Evolutionary conservation across 2,329 filamentous ascomycete genomes (phyloP).

Genomic region (Coniochaeta ligniaria): DNA sequence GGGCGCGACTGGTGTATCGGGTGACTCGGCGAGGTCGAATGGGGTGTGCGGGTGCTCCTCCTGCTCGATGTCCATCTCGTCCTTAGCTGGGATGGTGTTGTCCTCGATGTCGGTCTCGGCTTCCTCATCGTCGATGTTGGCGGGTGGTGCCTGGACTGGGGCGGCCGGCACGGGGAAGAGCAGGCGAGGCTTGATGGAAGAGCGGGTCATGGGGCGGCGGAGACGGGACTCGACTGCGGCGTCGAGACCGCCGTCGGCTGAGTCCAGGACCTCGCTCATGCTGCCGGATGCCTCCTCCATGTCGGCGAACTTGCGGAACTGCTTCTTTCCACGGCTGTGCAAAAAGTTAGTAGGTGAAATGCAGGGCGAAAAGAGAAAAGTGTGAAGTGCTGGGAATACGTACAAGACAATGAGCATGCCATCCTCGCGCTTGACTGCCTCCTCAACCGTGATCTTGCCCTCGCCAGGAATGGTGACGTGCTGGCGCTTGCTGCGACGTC

Average conservation of each 20-base stretch:
- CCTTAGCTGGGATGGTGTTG: constrained; percentile 27
- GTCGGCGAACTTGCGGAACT: constrained; percentile 61
- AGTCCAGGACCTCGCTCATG: constrained; percentile 22
- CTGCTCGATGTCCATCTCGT: constrained; percentile 15
- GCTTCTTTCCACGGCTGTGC: constrained; percentile 67
- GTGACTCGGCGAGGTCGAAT: constrained; percentile 25
- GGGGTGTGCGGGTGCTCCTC: constrained; percentile 26
- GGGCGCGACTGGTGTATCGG: constrained; percentile 46
- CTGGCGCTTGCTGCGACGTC: constrained; percentile 48
- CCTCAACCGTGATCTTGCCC: constrained; percentile 51
- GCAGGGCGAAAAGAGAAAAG: not conserved
- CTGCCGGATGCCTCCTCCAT: constrained; percentile 24
- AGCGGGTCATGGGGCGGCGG: constrained; percentile 50
- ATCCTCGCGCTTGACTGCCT: constrained; percentile 58
- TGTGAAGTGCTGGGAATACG: constrained; percentile 29
- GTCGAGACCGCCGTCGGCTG: constrained; percentile 22
- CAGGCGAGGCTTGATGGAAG: constrained; percentile 64
- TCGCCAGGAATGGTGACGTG: constrained; percentile 49
- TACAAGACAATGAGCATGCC: constrained; percentile 74
- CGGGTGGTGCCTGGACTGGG: constrained; percentile 28
- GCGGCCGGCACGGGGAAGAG: constrained; percentile 48
- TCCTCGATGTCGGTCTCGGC: constrained; percentile 53
- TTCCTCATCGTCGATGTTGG: constrained; percentile 47
- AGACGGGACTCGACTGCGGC: constrained; percentile 23
- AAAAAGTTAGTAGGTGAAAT: constrained; percentile 16